Conservation (phyloP, 2,329 filamentous ascomycete genomes). For the Colletotrichum chrysophilum region DNA sequence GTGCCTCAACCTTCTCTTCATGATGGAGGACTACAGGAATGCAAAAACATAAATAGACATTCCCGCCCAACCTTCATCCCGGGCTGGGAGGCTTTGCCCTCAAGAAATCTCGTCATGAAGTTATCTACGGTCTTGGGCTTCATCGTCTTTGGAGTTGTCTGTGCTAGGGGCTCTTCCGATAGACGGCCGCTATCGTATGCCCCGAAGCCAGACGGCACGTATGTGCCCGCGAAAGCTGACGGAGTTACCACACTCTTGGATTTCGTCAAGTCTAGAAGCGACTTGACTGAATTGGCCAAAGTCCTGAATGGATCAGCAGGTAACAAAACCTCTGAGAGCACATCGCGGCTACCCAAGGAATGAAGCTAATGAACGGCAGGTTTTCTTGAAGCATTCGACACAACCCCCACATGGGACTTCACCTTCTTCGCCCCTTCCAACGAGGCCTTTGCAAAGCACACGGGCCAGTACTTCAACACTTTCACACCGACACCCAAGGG, state of each 20-base stretch:
- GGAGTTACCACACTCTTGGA: not conserved
- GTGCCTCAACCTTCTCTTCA: rapidly evolving
- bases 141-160: not conserved
- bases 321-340: not conserved
- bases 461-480: conserved; percentile 30
- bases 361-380: conserved; percentile 14
- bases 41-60: not conserved
- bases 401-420: conserved; percentile 29
- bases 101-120: not conserved
- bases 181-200: not conserved
- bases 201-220: not conserved
- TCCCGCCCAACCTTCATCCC: rapidly evolving
- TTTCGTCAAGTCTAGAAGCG: not conserved
- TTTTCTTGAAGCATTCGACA: conserved; percentile 32
- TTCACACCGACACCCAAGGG: conserved; percentile 29
- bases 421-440: conserved; percentile 36
- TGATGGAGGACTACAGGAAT: not conserved
- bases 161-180: not conserved
- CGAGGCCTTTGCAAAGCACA: conserved; percentile 30
- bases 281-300: not conserved
- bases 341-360: not conserved
- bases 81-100: not conserved
- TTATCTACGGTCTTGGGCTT: not conserved
- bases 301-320: not conserved
- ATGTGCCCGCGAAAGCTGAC: not conserved